Conservation (phyloP, 1,139 yeast species). For the Lodderomyces elongisporus region DNA sequence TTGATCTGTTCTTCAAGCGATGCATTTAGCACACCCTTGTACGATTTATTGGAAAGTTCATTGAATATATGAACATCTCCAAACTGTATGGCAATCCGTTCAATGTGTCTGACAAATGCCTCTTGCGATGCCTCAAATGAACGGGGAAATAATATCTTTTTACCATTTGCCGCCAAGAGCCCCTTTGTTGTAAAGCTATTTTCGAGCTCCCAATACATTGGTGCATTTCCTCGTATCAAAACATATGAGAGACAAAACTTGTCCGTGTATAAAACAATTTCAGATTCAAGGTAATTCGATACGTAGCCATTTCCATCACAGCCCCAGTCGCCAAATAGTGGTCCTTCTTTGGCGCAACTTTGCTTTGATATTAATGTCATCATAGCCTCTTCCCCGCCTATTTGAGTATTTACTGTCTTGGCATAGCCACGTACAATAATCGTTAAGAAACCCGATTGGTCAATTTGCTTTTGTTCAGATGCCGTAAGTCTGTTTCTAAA, state of each 20-base stretch:
- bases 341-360: constrained; percentile 55
- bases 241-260: constrained; percentile 53
- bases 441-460: constrained; percentile 52
- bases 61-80: constrained; percentile 62
- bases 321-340: constrained; percentile 64
- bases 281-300: constrained; percentile 64
- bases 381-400: constrained; percentile 35
- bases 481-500: constrained; percentile 54
- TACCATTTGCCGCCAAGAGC: constrained; percentile 37
- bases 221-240: constrained; percentile 63
- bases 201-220: constrained; percentile 59
- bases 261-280: constrained; percentile 53
- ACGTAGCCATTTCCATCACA: constrained; percentile 69
- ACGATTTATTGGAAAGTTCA: constrained; percentile 34
- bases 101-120: constrained; percentile 63
- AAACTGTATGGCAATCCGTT: constrained; percentile 49
- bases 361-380: constrained; percentile 66
- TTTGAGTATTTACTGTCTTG: constrained; percentile 48
- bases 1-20: constrained; percentile 29
- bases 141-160: constrained; percentile 49
- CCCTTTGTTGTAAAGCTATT: constrained; percentile 35
- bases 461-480: constrained; percentile 48
- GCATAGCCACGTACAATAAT: constrained; percentile 65
- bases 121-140: constrained; percentile 62
- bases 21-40: constrained; percentile 31